Base-by-base conservation (phyloP, 352 stramenopile genomes). In the Phytopythium aichiense region DNA sequence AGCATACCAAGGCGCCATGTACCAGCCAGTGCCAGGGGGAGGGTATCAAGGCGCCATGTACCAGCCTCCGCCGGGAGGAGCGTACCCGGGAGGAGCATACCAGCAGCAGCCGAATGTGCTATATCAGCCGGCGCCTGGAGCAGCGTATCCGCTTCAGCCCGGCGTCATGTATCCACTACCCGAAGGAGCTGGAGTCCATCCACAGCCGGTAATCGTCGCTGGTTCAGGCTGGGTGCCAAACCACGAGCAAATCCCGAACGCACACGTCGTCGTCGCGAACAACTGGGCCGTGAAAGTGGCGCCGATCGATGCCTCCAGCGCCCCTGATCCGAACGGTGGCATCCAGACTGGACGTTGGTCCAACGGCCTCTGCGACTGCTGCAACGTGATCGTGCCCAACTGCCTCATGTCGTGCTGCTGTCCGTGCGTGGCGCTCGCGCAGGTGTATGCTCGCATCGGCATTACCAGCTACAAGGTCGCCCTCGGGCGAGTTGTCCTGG, bases 391-490 rank as follows among this genome's bases (percentile, higher is more conserved):
- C 42, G 59, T 74, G 23, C 71, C 71, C 9, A 78, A 75, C 45
- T 75, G 64, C 61, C 42, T 45, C 38, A 78, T 78, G 71, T 43
- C 40, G 11, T 58, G 50, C 20, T 66, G 31, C 37, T 78, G 71
- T 30, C 67, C 69, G 2, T 84, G 72, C 31, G 60, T 81, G 13
- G 62, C 65, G 0, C 30, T 81, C 37, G 69, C 72, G 0, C 75
- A 84, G 46, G 70, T 84, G 54, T 71, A 65, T 8, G 56, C 64
- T 1, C 69, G 70, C 7, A 52, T 87, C 7, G 71, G 64, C 33
- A 54, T 74, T 35, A 67, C 56, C n/a, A 61, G 35, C 2, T 79
- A 72, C 66, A 56, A 13, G 2, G 60, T 28, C 15, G 63, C 60
- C 1, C 51, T 89, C 2, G 43, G 63, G 5, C 61, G 67, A 7